A percentile compares a stretch with the other conserved stretches of the same genome.
Evolutionary conservation across 1,284 basidiomycete genomes (phyloP).

Genomic region (Schizopora paradoxa): DNA sequence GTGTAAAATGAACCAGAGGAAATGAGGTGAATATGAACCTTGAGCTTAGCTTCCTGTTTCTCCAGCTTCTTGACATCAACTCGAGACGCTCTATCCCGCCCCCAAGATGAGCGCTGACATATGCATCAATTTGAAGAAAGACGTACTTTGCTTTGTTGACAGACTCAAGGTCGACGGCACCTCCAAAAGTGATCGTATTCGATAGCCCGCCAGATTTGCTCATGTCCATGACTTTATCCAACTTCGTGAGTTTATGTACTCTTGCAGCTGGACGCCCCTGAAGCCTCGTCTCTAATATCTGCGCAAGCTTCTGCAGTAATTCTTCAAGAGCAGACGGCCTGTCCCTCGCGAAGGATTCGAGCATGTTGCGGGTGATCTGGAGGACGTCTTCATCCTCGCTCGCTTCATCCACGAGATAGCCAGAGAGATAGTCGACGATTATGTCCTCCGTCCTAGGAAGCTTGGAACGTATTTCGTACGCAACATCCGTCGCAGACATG

Average conservation of each 20-base stretch:
- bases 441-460: constrained; percentile 92
- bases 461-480: constrained; percentile 70
- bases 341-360: constrained; percentile 64
- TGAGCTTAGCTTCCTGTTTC: constrained; percentile 97
- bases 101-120: constrained; percentile 17
- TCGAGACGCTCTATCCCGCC: constrained; percentile 67
- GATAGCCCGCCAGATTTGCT: constrained; percentile 80
- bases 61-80: constrained; percentile 98
- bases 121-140: neutral
- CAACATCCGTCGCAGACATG: constrained; percentile 64
- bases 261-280: constrained; percentile 43
- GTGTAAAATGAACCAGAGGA: no score
- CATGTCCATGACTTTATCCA: constrained; percentile 96
- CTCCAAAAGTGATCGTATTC: constrained; percentile 76
- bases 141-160: constrained; percentile 91
- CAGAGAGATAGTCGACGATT: constrained; percentile 88
- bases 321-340: constrained; percentile 50
- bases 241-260: constrained; percentile 55
- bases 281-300: constrained; percentile 62
- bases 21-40: constrained; percentile 37
- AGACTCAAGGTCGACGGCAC: constrained; percentile 89
- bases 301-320: constrained; percentile 64
- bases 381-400: constrained; percentile 88
- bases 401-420: constrained; percentile 90
- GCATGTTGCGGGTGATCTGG: constrained; percentile 70